Base-by-base conservation (phyloP, 2,329 filamentous ascomycete genomes). In the Penicillium sp. region DNA sequence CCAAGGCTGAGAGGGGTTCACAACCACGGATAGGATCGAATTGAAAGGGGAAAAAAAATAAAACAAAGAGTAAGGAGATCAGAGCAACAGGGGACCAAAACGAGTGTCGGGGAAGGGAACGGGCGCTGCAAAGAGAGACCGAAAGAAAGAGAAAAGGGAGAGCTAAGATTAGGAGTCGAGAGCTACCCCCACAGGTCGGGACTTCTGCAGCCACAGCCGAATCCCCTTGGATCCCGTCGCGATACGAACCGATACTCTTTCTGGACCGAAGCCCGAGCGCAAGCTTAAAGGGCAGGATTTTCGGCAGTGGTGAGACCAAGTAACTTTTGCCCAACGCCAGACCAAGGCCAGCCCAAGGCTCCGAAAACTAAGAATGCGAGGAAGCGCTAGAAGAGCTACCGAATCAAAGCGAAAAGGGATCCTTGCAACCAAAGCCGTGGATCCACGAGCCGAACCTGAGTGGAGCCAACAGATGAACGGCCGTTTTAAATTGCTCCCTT, bases 381-480 rank as follows among this genome's bases (percentile, higher is more conserved):
- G 22, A 38, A 47, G n/a, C 22, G 5, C 28, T 35, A 38, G 35
- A 20, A 38, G 9, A 10, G 10, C 5, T 9, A 16, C 28, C 55
- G 46, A 53, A 53, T 50, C 45, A 53, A 49, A 55, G 28, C n/a
- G 35, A 50, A 28, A 20, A 25, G 3, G 3, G 14, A 24, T 50
- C 5, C 22, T n/a, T 40, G n/a, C 20, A 2, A 49, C 51, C 44
- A 49, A 48, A 49, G 46, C 53, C 51, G 54, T 56, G 44, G 53
- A 54, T 50, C 54, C 56, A 58, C 51, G 51, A 55, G 50, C 53
- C 46, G 49, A 55, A 43, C 55, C 55, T 8, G 18, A 54, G 57
- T 60, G 57, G 57, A 57, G 40, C 46, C 14, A 13, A n/a, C 10
- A 35, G 46, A 51, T 30, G 47, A 55, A 51, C 48, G 55, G 57